Evolutionary conservation across 164 flowering plant species (phyloP), one percentile per base, ranked within the genome.

Genomic region (Dillenia turbinata): DNA sequence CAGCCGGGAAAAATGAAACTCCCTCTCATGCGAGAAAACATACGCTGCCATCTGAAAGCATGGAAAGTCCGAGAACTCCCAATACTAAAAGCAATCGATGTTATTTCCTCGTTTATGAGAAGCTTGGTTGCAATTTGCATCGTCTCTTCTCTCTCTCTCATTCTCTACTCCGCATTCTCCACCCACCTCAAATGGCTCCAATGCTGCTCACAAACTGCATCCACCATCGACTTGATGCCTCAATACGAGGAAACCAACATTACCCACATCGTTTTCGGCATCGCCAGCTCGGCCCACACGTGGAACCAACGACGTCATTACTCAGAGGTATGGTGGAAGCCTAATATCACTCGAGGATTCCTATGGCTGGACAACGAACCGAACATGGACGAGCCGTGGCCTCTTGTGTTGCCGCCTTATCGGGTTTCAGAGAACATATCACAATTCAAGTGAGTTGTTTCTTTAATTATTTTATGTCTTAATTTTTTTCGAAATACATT

Each of bases 301-400:
- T 85, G 90, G 90, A 55, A 66, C 26, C 46, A 66, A 5, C 79
- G 86, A 44, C 68, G 74, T 14, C 76, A 49, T 43, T 86, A 82
- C 77, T 33, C 45, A 44, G 84, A 82, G 62, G 49, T 77, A 5
- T 86, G 88, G 86, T 86, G 91, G 91, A 59, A 54, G 13, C 80
- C 79, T 1, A 64, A 65, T 44, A 14, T 54, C 12, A 83, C 78
- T 0, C 81, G 88, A 0, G 91, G 88, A 43, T 82, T 61, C 65
- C 86, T 81, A 5, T 85, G 90, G 90, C 74, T 85, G 0, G 90
- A 83, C 60, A 61, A 73, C 67, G 58, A 56, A 49, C 83, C 82
- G 9, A 24, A 59, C 11, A 59, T 14, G 6, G 64, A 70, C 13
- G 55, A n/a, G 1, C 9, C 69, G 24, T 81, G 81, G 85, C 76